phyloP scores from a whole-genome alignment of 345 rosid species.

The Arabidopsis suecica region DNA sequence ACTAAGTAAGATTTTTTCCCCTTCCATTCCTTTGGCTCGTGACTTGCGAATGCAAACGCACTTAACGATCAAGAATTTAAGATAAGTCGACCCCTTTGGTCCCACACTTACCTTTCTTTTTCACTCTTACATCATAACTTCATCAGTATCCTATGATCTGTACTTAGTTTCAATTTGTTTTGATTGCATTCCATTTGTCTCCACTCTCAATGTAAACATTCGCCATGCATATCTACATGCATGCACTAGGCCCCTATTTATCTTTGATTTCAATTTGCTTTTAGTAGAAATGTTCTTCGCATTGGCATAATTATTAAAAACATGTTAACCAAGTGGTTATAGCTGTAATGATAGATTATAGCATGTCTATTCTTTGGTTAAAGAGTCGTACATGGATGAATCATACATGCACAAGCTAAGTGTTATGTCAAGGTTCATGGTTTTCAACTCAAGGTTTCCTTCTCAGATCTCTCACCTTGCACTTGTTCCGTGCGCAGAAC shows the following conservation, averaged over 20 bases:
- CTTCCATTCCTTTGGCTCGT: slow-evolving; percentile 29
- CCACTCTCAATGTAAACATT: slow-evolving; percentile 16
- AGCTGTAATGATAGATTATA: not conserved
- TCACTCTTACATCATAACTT: slow-evolving; percentile 35
- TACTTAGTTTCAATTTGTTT: slow-evolving; percentile 28
- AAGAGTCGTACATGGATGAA: not conserved
- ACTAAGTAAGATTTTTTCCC: slow-evolving; percentile 44
- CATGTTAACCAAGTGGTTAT: slow-evolving; percentile 17
- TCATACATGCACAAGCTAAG: not conserved
- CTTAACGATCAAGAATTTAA: not conserved
- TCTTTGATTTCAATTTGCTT: not conserved
- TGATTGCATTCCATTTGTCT: slow-evolving; percentile 34
- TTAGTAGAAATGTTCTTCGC: not conserved
- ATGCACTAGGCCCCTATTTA: not conserved
- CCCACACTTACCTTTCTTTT: slow-evolving; percentile 2
- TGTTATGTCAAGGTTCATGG: not conserved
- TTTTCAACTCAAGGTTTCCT: slow-evolving; percentile 5
- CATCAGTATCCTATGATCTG: slow-evolving; percentile 37
- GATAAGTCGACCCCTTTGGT: slow-evolving; percentile 39
- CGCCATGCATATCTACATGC: slow-evolving; percentile 26
- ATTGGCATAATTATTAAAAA: not conserved
- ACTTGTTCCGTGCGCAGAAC: not conserved
- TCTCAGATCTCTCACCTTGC: not conserved
- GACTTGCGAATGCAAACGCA: slow-evolving; percentile 36
- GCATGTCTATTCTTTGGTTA: not conserved